Evolutionary conservation across 805 yeast species (phyloP), one percentile per base, ranked within the genome.

Genomic region (Saturnispora hagleri): DNA sequence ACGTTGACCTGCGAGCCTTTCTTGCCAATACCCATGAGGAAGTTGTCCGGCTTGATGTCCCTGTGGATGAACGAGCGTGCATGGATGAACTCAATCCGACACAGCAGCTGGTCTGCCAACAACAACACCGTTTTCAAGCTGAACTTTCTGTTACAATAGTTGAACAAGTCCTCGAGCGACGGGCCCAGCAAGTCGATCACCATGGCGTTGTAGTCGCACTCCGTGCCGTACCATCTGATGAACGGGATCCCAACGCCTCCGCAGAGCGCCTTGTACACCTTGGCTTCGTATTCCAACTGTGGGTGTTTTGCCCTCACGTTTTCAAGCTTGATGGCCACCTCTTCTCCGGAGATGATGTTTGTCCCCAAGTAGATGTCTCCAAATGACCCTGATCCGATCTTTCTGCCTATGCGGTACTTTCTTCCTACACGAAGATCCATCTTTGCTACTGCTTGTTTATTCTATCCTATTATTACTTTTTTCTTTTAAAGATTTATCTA

Each of bases 181-280:
- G 98, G 98, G 5, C 99, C 99, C 61, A 91, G 76, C 50, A 91
- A 77, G 67, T 91, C 99, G 61, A 91, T 91, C 41, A 91, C 98
- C 90, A 91, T 84, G 40, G 97, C 97, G 68, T 90, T 88, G 66
- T 89, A 91, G 66, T 90, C 97, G 60, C 96, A 88, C 68, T 91
- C 98, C 2, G 95, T 86, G 38, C 98, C 99, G 67, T 82, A 90
- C 95, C 97, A 91, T 67, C 98, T 81, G 34, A 91, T 89, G 70
- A 89, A 90, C 3, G 99, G 98, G 53, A 91, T 89, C 33, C 99
- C 98, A 36, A 91, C 91, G 33, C 98, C 98, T 36, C 98, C 99
- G 57, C 95, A 84, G 51, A 91, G 73, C 2, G 96, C 90, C 65
- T 86, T 89, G 73, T 91, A 91, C 26, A 93, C 98, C 60, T 95